Percentiles rank a stretch among this genome's conserved stretches.
Evolutionary conservation across 2,329 filamentous ascomycete genomes (phyloP).

Genomic region (Venturia oleaginea): DNA sequence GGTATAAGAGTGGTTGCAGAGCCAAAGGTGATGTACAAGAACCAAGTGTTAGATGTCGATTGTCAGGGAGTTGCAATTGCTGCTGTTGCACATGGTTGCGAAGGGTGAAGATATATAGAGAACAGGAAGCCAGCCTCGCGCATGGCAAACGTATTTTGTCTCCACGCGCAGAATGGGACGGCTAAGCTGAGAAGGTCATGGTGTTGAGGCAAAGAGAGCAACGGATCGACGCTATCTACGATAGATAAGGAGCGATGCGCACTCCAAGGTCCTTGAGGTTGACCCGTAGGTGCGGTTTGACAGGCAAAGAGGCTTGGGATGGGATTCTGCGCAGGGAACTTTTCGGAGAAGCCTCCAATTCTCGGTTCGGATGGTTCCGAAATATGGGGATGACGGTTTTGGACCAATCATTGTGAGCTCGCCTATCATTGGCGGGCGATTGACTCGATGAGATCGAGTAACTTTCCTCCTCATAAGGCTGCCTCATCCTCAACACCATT

Average conservation of each 20-base stretch:
- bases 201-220: background rate
- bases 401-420: background rate
- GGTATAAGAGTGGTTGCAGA: background rate
- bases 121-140: background rate
- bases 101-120: background rate
- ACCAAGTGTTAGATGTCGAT: background rate
- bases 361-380: background rate
- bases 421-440: background rate
- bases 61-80: background rate
- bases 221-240: background rate
- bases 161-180: background rate
- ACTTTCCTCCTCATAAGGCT: background rate
- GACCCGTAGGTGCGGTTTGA: background rate
- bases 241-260: background rate
- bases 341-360: background rate
- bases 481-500: slow-evolving; percentile 6
- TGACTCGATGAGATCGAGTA: background rate
- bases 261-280: background rate
- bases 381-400: background rate
- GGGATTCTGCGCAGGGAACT: background rate
- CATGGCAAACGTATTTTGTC: background rate
- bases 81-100: background rate
- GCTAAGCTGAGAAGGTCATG: background rate
- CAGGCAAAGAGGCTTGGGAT: background rate
- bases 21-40: background rate